Base-by-base conservation (phyloP, 2,329 filamentous ascomycete species). In the Fusarium austroafricanum region DNA sequence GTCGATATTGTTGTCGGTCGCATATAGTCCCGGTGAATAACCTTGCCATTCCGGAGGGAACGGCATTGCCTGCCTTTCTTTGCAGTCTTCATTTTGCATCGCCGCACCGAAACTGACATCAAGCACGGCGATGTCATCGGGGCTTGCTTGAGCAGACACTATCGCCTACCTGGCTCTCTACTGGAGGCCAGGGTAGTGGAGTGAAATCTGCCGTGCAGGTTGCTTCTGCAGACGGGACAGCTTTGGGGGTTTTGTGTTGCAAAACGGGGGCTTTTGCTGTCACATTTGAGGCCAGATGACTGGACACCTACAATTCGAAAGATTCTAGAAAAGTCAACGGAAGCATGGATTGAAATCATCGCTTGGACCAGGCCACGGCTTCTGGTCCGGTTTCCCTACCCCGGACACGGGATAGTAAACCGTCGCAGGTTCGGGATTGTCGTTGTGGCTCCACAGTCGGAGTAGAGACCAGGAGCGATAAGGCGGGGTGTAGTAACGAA, bases 1-100 rank as follows among this genome's bases (percentile, higher is more conserved):
- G 7, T 37, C 42, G 7, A 49, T 26, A 15, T 54, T 46, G 23
- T 31, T 37, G 4, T 46, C 60, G 26, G 40, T 51, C 38, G 58
- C 47, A 66, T 55, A 60, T 29, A 49, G 51, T 37, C 55, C 50
- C 37, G 61, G 31, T 47, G 57, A 47, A 46, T 70, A 61, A 7
- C 53, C 53, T 40, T 64, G 56, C 69, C 67, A 70, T 31, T 53
- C 57, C 26, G 49, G 38, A 12, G 55, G 39, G 50, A 60, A 63
- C 23, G 59, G 46, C 60, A 65, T 65, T 43, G 65, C 55, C 43
- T 68, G 65, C 53, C 53, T 67, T 45, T 46, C 55, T 57, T 54
- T 52, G 47, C 59, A 45, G 38, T 67, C 68, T 45, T 73, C 70
- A 65, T 73, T 61, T 65, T 71, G 66, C 70, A 74, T 72, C 66